Conservation (phyloP, 495 filamentous ascomycete genomes). For the Hypoxylon perforatum region DNA sequence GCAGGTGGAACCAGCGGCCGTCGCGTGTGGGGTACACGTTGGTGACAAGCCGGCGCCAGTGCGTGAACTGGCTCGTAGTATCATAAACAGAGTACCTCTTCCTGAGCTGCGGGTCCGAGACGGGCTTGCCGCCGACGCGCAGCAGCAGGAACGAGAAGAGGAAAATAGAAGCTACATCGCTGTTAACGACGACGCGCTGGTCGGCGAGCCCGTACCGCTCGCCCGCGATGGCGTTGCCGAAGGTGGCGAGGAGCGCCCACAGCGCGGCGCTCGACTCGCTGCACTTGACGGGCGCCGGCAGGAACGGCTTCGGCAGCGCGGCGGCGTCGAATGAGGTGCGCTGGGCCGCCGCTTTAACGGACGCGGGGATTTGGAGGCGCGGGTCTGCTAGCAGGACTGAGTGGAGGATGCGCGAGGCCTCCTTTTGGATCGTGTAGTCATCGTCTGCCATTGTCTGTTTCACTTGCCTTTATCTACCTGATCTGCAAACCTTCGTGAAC, state of each 20-base stretch:
- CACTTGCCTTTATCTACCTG: not conserved
- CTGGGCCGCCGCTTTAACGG: conserved; percentile 24
- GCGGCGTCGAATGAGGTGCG: conserved; percentile 39
- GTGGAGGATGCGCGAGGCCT: conserved; percentile 43
- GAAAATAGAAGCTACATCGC: conserved; percentile 47
- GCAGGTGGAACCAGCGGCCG: conserved; percentile 62
- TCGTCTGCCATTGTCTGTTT: conserved; percentile 18
- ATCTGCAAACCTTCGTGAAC: not conserved
- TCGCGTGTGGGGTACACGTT: conserved; percentile 68
- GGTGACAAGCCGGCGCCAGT: conserved; percentile 49
- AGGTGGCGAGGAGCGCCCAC: conserved; percentile 43
- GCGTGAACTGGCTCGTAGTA: conserved; percentile 35
- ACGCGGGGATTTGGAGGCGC: conserved; percentile 33
- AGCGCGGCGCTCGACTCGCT: conserved; percentile 44
- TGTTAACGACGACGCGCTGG: conserved; percentile 42
- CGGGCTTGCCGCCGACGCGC: conserved; percentile 32
- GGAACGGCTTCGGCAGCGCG: conserved; percentile 32
- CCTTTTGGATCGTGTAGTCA: conserved; percentile 40
- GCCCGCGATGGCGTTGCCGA: conserved; percentile 40
- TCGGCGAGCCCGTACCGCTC: conserved; percentile 36
- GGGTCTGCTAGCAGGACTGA: conserved; percentile 34
- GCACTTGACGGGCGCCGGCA: conserved; percentile 45
- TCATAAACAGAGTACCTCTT: conserved; percentile 40
- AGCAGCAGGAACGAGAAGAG: conserved; percentile 43
- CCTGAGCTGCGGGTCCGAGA: conserved; percentile 31